Evolutionary conservation across 2,329 filamentous ascomycete genomes (phyloP).

Genomic region (Grosmannia clavigera): DNA sequence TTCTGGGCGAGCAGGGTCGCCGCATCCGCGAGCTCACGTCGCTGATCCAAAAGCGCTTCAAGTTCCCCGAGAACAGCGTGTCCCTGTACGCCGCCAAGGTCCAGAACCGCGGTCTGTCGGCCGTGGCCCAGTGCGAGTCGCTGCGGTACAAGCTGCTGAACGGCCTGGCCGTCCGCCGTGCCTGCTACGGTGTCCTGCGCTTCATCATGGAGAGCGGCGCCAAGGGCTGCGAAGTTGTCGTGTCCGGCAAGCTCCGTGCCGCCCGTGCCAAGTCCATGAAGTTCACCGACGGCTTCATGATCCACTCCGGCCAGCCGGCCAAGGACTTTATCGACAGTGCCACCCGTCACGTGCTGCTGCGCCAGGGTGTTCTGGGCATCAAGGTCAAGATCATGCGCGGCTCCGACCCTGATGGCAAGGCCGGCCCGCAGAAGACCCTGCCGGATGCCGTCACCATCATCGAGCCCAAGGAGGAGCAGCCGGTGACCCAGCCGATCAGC

Average conservation of each 20-base stretch:
- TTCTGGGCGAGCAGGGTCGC: slow-evolving; percentile 98
- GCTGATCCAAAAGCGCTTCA: slow-evolving; percentile 99
- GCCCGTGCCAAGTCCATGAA: slow-evolving; percentile 99
- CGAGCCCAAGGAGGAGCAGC: slow-evolving; percentile 99
- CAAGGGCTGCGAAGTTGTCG: slow-evolving; percentile 99
- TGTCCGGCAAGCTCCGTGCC: slow-evolving; percentile 97
- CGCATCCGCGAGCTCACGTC: slow-evolving; percentile 99
- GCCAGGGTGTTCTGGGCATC: slow-evolving; percentile 99
- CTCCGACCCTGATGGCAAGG: slow-evolving; percentile 98
- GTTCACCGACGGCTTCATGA: slow-evolving; percentile 99
- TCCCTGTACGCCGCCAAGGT: slow-evolving; percentile 99
- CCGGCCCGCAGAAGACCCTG: slow-evolving; percentile 90
- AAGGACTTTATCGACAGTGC: slow-evolving; percentile 99
- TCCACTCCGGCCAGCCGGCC: slow-evolving; percentile 98
- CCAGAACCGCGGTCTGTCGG: slow-evolving; percentile 99
- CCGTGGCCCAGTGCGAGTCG: slow-evolving; percentile 99
- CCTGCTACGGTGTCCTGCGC: slow-evolving; percentile 98
- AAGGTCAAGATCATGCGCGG: slow-evolving; percentile 99
- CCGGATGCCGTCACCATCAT: slow-evolving; percentile 99
- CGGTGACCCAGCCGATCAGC: slow-evolving; percentile 86
- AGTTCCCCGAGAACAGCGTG: slow-evolving; percentile 99
- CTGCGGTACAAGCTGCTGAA: slow-evolving; percentile 99
- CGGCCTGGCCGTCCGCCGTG: slow-evolving; percentile 94
- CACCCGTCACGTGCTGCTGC: slow-evolving; percentile 97
- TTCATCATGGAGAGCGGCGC: slow-evolving; percentile 99